phyloP scores from a whole-genome alignment of 257 asterid genomes.

The Linaria vulgaris region DNA sequence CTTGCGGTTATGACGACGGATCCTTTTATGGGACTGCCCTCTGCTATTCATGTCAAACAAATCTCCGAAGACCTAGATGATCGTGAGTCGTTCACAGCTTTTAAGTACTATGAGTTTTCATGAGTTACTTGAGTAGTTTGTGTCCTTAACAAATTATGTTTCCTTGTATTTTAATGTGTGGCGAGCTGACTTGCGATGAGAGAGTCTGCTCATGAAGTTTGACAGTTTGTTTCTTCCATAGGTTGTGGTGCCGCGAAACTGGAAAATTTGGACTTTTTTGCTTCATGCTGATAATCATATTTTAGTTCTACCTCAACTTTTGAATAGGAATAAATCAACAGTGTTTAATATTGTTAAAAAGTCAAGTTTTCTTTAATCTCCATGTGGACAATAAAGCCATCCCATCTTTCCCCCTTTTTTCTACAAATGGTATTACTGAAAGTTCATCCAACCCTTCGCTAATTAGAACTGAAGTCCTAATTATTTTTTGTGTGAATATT shows the following conservation, averaged over 20 bases:
- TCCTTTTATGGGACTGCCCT: slow-evolving; percentile 76
- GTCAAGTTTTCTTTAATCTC: background rate
- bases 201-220: too few relatives aligned
- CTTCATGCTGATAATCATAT: background rate
- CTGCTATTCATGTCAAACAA: slow-evolving; percentile 79
- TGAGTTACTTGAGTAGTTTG: slow-evolving; percentile 2
- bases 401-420: too few relatives aligned
- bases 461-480: too few relatives aligned
- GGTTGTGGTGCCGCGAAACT: background rate
- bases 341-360: background rate
- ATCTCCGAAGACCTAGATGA: slow-evolving; percentile 57
- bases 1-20: slow-evolving; percentile 85
- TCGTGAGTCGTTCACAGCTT: slow-evolving; percentile 52
- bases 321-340: background rate
- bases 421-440: too few relatives aligned
- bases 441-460: too few relatives aligned
- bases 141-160: background rate
- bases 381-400: too few relatives aligned
- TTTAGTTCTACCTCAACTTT: background rate
- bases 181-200: background rate
- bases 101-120: slow-evolving; percentile 2
- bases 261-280: background rate
- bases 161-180: background rate
- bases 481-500: background rate
- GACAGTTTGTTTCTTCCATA: background rate